phyloP scores from a whole-genome alignment of 768 basidiomycete genomes.

The Russula sp. region DNA sequence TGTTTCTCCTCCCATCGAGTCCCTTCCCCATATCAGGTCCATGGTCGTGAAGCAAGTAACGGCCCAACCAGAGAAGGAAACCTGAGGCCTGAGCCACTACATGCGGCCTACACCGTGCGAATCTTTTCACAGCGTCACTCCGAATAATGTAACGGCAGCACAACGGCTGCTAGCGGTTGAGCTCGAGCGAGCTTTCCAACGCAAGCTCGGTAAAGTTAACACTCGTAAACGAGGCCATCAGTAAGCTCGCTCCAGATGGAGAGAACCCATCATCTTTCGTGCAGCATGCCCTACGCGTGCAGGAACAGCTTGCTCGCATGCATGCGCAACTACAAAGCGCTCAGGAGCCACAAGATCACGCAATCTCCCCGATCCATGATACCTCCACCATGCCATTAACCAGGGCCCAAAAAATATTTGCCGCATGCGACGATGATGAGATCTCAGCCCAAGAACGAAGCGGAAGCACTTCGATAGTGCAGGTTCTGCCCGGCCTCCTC shows the following conservation, averaged over 20 bases:
- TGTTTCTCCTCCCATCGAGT: background rate
- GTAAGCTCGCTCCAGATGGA: background rate
- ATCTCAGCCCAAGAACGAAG: slow-evolving; percentile 7
- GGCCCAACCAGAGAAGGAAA: background rate
- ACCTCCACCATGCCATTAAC: background rate
- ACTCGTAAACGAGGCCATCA: slow-evolving; percentile 3
- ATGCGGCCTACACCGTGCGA: background rate
- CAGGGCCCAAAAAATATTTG: background rate
- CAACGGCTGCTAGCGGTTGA: slow-evolving; percentile 6
- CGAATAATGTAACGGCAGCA: background rate
- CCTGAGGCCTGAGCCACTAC: slow-evolving; percentile 1
- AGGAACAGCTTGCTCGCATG: slow-evolving; percentile 17
- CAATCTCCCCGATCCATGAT: background rate
- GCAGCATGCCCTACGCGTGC: slow-evolving; percentile 8
- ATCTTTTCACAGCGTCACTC: background rate
- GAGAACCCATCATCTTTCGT: slow-evolving; percentile 1
- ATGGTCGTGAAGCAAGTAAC: background rate
- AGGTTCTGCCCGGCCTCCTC: background rate
- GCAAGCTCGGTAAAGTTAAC: slow-evolving; percentile 6
- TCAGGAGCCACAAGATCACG: background rate
- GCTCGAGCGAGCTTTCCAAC: slow-evolving; percentile 13
- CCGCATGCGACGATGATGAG: background rate
- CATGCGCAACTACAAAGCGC: slow-evolving; percentile 7
- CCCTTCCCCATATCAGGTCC: background rate
- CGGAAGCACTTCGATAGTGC: background rate